These are phyloP conservation scores for Trametes sp. DNA, from an alignment of 1,284 basidiomycete species.

Conservation along the genomic window DNA sequence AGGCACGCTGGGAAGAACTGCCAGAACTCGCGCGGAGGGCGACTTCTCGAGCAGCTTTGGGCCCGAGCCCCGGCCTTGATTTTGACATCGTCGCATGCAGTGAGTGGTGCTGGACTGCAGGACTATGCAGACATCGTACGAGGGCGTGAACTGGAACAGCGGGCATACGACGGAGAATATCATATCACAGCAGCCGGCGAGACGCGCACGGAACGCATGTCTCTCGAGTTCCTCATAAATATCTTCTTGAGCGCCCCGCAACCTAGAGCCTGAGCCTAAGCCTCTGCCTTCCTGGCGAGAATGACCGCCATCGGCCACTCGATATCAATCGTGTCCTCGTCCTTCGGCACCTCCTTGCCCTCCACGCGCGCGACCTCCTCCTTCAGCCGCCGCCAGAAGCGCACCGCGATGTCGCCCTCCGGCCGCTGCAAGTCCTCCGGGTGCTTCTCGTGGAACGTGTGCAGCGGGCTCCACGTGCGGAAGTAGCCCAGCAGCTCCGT, in stretches of 20 bases:
- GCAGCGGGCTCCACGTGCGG: conserved; percentile 75
- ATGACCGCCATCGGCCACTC: conserved; percentile 81
- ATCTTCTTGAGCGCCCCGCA: too few relatives aligned
- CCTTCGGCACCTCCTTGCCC: conserved; percentile 45
- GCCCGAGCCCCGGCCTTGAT: too few relatives aligned
- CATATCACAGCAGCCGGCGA: too few relatives aligned
- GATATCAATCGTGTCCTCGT: conserved; percentile 59
- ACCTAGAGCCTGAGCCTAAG: too few relatives aligned
- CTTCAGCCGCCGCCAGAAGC: conserved; percentile 63
- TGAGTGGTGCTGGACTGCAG: too few relatives aligned
- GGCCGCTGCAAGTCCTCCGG: conserved; percentile 60
- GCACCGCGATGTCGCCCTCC: conserved; percentile 69
- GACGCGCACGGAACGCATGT: too few relatives aligned
- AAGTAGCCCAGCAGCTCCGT: conserved; percentile 72
- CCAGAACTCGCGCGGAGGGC: conserved; percentile 4
- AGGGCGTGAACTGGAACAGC: too few relatives aligned
- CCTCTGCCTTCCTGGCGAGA: conserved; percentile 49
- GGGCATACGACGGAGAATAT: too few relatives aligned
- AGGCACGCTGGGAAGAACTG: conserved; percentile 14
- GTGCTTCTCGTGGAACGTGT: conserved; percentile 71
- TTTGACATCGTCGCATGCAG: neutral
- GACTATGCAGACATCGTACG: neutral
- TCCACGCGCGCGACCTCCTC: conserved; percentile 51
- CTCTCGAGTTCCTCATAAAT: too few relatives aligned
- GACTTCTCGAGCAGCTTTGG: neutral